Base-by-base conservation (phyloP, 768 basidiomycete species). In the Hydnum rufescens region DNA sequence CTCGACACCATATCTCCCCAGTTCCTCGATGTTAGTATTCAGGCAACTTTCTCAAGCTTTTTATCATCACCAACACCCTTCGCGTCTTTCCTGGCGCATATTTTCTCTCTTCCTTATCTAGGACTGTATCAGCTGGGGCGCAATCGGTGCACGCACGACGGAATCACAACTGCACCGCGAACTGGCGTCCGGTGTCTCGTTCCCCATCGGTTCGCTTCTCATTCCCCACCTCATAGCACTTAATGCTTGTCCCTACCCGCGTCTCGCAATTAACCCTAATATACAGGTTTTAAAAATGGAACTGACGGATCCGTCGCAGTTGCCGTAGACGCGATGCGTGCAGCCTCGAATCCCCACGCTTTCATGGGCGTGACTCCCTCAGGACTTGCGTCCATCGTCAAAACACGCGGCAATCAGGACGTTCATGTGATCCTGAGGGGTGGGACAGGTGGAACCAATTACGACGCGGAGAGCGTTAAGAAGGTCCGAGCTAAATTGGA, bases 141-240 rank as follows among this genome's bases (percentile, higher is more conserved):
- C 93, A 4, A 97, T 99, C 57, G 93, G 95, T 25, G 95, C 95
- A 1, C 75, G 95, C 51, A 97, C 95, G 1, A 99, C 95, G 32
- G 95, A 99, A 66, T 87, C 84, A 2, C 93, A 97, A 66, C 77
- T 99, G 4, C 95, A 97, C 62, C 80, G 95, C 54, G 95, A 96
- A 66, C 80, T 96, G 43, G 90, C 89, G 3, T 89, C 84, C 3
- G 93, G 92, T 61, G 81, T 86, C 25, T 95, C 92, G 50, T 97
- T 95, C 80, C 92, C 95, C 22, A 88, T 96, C 57, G 70, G 67
- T 61, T 29, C n/a, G 5, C 49, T 31, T 8, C 22, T n/a, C n/a
- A 19, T 43, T 30, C 34, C 23, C 6, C n/a, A 3, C 4, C 2
- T 26, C 32, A 16, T 19, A 34, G 32, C 5, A n/a, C 42, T 26